Base-by-base conservation (phyloP, 768 basidiomycete species). In the Chalciporus pseudorubinellus region DNA sequence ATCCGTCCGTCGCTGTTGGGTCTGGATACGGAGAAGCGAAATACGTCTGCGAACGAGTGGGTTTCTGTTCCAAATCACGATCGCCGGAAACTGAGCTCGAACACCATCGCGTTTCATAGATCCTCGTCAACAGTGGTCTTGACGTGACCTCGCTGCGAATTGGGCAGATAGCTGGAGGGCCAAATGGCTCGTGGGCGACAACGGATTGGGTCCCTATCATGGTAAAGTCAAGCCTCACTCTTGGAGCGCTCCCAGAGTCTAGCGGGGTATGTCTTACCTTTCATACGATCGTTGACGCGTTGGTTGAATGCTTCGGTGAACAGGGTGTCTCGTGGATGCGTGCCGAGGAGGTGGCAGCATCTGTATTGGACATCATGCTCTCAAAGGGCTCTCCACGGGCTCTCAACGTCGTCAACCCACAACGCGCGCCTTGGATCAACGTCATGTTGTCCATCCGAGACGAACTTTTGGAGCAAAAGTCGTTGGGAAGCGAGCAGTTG, bases 321-420 rank as follows among this genome's bases (percentile, higher is more conserved):
- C 39, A 68, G 61, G 38, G 53, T 3, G 62, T 70, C 3, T 68
- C 70, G 14, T 77, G 75, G 75, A 43, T 76, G 12, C 65, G 69
- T 8, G 61, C 71, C 34, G 62, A 74, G 39, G 66, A 67, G n/a
- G 72, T 72, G 1, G 61, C 70, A 0, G 48, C 53, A 14, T 50
- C 68, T 28, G 57, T 74, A 12, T 33, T 71, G 8, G 72, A 75
- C 49, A 55, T 72, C 8, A 68, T 67, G 1, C 62, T 72, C 40
- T 38, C 57, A 29, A 46, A 59, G 7, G 40, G 46, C 10, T 51
- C 50, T 0, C 67, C 70, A 2, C 48, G 52, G 20, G 63, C 63
- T 4, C 52, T 72, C 24, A 74, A 77, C 55, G 44, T 75, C 12
- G 71, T 72, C 2, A 72, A 75, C 59, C 74, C 75, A 1, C 62